Evolutionary conservation across 306 rosid species (phyloP), one percentile per base, ranked within the genome.

Genomic region (Mucuna pruriens): DNA sequence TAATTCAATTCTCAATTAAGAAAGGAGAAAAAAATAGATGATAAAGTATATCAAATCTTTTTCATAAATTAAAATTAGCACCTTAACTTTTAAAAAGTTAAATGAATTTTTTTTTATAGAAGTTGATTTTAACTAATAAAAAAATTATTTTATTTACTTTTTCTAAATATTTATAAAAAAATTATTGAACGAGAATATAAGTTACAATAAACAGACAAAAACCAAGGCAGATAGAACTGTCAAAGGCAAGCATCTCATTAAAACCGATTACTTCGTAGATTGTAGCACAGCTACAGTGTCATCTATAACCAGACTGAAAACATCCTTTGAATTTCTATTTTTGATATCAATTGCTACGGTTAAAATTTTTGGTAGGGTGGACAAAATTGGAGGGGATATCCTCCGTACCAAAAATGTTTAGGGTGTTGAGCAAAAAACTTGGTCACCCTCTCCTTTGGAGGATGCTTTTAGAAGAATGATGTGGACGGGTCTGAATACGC

Each of bases 231-330:
- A 17, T n/a, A 65, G n/a, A 64, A 52, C 44, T 60, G 23, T 62
- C 19, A 11, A 63, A 2, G n/a, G 23, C 22, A 77, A 77, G 48
- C 34, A 57, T 74, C 26, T 9, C 3, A 74, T 46, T 26, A 26
- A 22, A 75, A 38, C 26, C 40, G 11, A 57, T 75, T 39, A 40
- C n/a, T 39, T 71, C 26, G 49, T 13, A 10, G 58, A 9, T 26
- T 76, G 31, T 76, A 13, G n/a, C 4, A 46, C 19, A 46, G 13
- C 51, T 22, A 15, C 17, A 77, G 31, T 51, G 46, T 40, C 45
- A 79, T 70, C 51, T 8, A 79, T 69, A 57, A 26, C 12, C 38
- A 26, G 8, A 51, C 77, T 33, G 15, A 40, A 68, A 79, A 19
- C 4, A 22, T 19, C 34, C 25, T 22, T 55, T 3, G 79, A 17